Percentiles rank a stretch among this genome's conserved stretches.
Conservation (phyloP, 108 stramenopile species). For the Thalassiosira profunda region DNA sequence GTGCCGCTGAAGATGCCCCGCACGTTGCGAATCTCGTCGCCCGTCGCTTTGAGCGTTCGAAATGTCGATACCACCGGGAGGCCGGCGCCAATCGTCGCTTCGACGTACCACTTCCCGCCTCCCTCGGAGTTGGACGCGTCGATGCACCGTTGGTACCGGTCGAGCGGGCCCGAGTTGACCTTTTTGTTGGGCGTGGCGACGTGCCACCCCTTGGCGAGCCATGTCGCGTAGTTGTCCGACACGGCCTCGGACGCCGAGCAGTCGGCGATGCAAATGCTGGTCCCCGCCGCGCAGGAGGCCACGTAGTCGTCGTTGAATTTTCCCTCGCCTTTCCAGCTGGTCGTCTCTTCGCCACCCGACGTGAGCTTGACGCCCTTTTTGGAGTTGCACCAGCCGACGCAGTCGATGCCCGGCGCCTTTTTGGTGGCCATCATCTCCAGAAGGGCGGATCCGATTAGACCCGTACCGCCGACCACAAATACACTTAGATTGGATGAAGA, state of each 20-base stretch:
- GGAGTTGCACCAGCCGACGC: too few species aligned
- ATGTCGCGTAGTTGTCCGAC: slow-evolving; percentile 64
- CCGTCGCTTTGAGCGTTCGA: slow-evolving; percentile 70
- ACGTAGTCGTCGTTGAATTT: slow-evolving; percentile 59
- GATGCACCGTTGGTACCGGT: slow-evolving; percentile 61
- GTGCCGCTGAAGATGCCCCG: slow-evolving; percentile 79
- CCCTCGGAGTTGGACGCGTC: slow-evolving; percentile 51
- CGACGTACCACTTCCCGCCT: slow-evolving; percentile 75
- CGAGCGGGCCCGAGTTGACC: slow-evolving; percentile 62
- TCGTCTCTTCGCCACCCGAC: slow-evolving; percentile 46
- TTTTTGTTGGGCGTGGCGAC: slow-evolving; percentile 77
- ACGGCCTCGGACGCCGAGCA: slow-evolving; percentile 66
- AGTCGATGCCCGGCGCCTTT: too few species aligned
- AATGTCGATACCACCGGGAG: slow-evolving; percentile 80
- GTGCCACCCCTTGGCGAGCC: slow-evolving; percentile 74
- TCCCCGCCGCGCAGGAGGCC: slow-evolving; percentile 65
- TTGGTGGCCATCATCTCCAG: too few species aligned
- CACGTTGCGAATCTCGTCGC: slow-evolving; percentile 65
- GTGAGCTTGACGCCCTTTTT: slow-evolving; percentile 37
- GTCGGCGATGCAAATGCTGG: slow-evolving; percentile 86
- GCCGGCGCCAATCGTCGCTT: slow-evolving; percentile 83
- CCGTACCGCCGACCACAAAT: too few species aligned
- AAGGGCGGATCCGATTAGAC: too few species aligned
- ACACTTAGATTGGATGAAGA: too few species aligned
- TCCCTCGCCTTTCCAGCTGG: slow-evolving; percentile 59